Percentiles rank a stretch among this genome's conserved stretches.
These are phyloP conservation scores for Closterium sp. DNA, from an alignment of 139 green algal genomes.

Conservation along the genomic window DNA sequence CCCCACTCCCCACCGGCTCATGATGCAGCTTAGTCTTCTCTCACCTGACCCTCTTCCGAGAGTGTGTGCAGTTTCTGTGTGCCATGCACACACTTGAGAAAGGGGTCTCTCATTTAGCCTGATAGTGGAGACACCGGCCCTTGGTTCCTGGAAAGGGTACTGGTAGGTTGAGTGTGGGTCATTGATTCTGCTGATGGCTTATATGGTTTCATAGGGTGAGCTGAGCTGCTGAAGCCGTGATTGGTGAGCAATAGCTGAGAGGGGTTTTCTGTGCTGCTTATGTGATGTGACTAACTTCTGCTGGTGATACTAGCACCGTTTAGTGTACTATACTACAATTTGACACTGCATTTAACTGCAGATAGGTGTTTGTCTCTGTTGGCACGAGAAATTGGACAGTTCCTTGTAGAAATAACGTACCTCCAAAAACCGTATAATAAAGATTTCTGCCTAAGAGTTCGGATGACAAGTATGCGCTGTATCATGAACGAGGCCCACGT, in stretches of 20 bases:
- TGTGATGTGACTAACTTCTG: background rate
- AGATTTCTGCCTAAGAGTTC: no score
- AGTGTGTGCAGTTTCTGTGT: background rate
- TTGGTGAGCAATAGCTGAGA: background rate
- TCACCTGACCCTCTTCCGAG: background rate
- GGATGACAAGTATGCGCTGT: no score
- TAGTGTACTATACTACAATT: background rate
- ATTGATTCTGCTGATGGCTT: background rate
- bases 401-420: no score
- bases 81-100: background rate
- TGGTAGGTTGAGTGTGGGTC: background rate
- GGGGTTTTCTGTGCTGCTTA: background rate
- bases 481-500: background rate
- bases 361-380: no score
- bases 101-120: background rate
- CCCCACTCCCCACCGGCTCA: background rate
- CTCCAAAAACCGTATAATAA: no score
- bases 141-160: background rate
- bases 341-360: no score
- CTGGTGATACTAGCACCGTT: background rate
- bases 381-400: no score
- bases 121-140: background rate
- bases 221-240: background rate
- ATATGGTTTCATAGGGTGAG: background rate
- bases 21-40: background rate